Evolutionary conservation across 352 stramenopile genomes (phyloP), one percentile per base, ranked within the genome.

Genomic region (Pythium plurisporium): DNA sequence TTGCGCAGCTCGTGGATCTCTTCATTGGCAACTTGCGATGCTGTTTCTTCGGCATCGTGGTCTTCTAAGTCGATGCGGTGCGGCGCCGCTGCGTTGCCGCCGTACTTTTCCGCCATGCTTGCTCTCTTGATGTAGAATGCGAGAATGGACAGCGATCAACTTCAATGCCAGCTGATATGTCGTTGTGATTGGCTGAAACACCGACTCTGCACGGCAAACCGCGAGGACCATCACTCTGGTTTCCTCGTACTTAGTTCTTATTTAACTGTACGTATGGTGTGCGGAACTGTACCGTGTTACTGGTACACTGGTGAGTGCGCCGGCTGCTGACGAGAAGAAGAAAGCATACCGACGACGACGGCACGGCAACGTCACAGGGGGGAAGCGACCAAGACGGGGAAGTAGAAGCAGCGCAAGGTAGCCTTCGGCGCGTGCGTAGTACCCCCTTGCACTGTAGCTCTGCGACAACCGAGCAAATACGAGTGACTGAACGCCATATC

Each of bases 1-100:
- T 81, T 79, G 64, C 78, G 76, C 43, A 90, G 55, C 48, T 86
- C 72, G 40, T 69, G 65, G 30, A 90, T 87, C 26, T 88, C 74
- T 9, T 81, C 72, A 19, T 29, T 58, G 11, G 12, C 27, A 2
- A 58, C 59, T 19, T 38, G n/a, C 17, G 10, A 26, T 9, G 27
- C 20, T 27, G 7, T 15, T 22, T 10, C 17, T 4, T 59, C 26
- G 4, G 27, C 14, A 17, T 43, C n/a, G 7, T n/a, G 17, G 41
- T 47, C 33, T 15, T 58, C 40, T 43, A 5, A 14, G 19, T 36
- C 31, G 15, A 50, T 58, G 20, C 12, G 57, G 34, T 53, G 20
- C 42, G 22, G 40, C 27, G 40, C 53, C 12, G 26, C 33, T 3
- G 45, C n/a, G 27, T 22, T 34, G 44, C 38, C 33, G 23, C 27